These are phyloP conservation scores for Hysterangium stoloniferum DNA, from an alignment of 768 basidiomycete species.

Conservation along the genomic window DNA sequence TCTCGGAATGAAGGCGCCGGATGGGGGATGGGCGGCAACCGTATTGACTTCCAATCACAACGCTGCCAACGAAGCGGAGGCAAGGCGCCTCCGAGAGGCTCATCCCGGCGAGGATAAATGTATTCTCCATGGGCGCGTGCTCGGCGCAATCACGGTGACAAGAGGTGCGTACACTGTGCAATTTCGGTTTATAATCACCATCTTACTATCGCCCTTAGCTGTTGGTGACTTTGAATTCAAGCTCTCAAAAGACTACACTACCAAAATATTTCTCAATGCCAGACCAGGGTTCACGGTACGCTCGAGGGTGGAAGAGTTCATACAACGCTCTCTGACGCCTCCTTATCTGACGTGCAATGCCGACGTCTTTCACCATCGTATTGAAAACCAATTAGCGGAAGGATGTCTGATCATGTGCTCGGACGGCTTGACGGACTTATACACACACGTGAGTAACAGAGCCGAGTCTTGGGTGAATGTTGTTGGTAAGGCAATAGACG, in stretches of 20 bases:
- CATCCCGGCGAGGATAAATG: conserved; percentile 69
- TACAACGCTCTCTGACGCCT: conserved; percentile 52
- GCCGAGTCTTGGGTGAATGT: conserved; percentile 47
- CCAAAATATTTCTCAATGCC: conserved; percentile 58
- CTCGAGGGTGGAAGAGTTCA: conserved; percentile 59
- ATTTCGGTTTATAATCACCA: conserved; percentile 11
- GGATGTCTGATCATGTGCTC: conserved; percentile 55
- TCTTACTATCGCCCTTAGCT: conserved; percentile 30
- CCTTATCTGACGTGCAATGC: conserved; percentile 60
- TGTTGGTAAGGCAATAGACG: conserved; percentile 24
- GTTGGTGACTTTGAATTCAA: conserved; percentile 68
- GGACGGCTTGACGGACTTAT: conserved; percentile 60
- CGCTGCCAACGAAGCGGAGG: conserved; percentile 57
- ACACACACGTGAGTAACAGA: conserved; percentile 32
- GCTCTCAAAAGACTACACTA: conserved; percentile 61
- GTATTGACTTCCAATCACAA: conserved; percentile 59
- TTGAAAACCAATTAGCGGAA: conserved; percentile 29
- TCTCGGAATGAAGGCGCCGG: conserved; percentile 40
- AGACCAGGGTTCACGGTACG: conserved; percentile 43
- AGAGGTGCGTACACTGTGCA: conserved; percentile 46
- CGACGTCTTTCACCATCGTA: conserved; percentile 50
- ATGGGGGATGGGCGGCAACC: conserved; percentile 45
- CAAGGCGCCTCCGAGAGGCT: conserved; percentile 51
- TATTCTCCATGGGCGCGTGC: conserved; percentile 55
- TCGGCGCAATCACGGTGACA: conserved; percentile 72